phyloP scores from a whole-genome alignment of 371 early-diverging fungal genomes.

The Funneliformis caledonium region DNA sequence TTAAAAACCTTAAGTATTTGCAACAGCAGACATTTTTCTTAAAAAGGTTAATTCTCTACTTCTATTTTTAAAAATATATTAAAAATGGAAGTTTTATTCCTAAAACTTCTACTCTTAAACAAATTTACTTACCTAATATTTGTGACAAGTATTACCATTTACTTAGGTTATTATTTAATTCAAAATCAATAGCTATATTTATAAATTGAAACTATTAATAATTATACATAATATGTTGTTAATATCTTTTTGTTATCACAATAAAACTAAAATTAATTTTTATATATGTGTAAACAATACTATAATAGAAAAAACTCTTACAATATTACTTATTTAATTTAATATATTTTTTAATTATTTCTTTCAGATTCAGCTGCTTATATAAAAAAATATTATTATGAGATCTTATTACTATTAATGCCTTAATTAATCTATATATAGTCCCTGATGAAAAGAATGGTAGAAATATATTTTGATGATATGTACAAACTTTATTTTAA shows the following conservation, averaged over 20 bases:
- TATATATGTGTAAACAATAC: background rate
- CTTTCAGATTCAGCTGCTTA: background rate
- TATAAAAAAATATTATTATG: background rate
- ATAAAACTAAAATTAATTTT: slow-evolving; percentile 3
- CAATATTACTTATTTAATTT: background rate
- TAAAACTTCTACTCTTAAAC: slow-evolving; percentile 1
- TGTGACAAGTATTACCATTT: background rate
- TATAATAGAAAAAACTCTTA: background rate
- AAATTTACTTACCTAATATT: background rate
- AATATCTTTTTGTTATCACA: background rate
- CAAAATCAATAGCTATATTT: slow-evolving; percentile 2
- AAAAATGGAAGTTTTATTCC: slow-evolving; percentile 13
- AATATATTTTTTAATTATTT: slow-evolving; percentile 9
- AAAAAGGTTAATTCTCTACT: slow-evolving; percentile 19
- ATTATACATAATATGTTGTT: background rate
- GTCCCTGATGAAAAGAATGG: no score
- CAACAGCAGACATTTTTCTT: slow-evolving; percentile 14
- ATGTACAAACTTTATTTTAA: no score
- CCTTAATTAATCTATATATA: background rate
- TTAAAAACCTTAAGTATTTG: slow-evolving; percentile 9
- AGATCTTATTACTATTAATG: background rate
- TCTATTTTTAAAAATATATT: slow-evolving; percentile 27
- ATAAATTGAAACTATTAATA: background rate
- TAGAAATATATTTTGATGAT: no score
- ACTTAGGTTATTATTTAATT: background rate